These are phyloP conservation scores for Neoconidiobolus thromboides DNA, from an alignment of 371 early-diverging fungal species.

Conservation along the genomic window DNA sequence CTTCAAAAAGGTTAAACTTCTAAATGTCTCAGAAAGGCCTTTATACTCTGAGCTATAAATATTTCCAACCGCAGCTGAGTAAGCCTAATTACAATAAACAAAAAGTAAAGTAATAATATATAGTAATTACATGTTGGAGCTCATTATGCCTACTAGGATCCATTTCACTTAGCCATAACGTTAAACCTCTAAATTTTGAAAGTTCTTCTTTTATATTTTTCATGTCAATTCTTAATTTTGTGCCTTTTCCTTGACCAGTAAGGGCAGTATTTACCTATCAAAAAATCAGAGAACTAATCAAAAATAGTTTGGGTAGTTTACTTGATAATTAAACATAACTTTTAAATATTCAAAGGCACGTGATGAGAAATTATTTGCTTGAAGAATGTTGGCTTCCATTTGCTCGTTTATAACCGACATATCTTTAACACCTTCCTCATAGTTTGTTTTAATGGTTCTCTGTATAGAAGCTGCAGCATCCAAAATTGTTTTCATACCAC, in stretches of 20 bases:
- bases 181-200: conserved; percentile 61
- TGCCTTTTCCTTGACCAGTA: conserved; percentile 24
- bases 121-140: conserved; percentile 42
- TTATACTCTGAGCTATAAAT: conserved; percentile 2
- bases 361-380: conserved; percentile 50
- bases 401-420: conserved; percentile 65
- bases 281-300: conserved; percentile 4
- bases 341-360: conserved; percentile 37
- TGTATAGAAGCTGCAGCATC: conserved; percentile 57
- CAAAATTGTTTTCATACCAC: conserved; percentile 59
- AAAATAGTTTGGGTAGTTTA: conserved; percentile 6
- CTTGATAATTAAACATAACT: conserved; percentile 37
- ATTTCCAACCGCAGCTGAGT: background rate
- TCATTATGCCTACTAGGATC: conserved; percentile 74
- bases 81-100: background rate
- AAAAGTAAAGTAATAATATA: background rate
- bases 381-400: conserved; percentile 48
- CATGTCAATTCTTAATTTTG: conserved; percentile 34
- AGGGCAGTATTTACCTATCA: conserved; percentile 28
- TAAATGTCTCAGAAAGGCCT: background rate
- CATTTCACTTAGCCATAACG: conserved; percentile 80
- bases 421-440: conserved; percentile 31
- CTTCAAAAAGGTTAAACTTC: background rate
- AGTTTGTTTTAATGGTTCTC: conserved; percentile 47
- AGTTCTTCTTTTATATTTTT: conserved; percentile 48